phyloP scores from a whole-genome alignment of 768 basidiomycete genomes.

The Trametes punicea region DNA sequence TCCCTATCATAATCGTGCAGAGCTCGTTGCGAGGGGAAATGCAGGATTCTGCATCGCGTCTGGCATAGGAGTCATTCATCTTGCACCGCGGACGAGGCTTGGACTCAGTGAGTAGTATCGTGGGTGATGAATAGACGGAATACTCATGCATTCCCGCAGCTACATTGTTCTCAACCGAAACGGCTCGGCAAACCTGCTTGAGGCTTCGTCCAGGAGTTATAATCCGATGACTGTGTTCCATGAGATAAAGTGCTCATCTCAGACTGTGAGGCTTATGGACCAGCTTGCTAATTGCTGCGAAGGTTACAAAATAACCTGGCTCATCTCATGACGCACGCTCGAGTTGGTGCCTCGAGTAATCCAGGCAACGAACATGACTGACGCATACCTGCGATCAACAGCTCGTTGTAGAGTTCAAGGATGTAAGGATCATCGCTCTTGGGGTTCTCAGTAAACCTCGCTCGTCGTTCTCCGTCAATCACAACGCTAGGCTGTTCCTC shows the following conservation, averaged over 20 bases:
- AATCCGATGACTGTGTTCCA: slow-evolving; percentile 67
- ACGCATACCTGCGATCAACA: slow-evolving; percentile 25
- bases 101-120: slow-evolving; percentile 61
- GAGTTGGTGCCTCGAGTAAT: slow-evolving; percentile 42
- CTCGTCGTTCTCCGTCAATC: slow-evolving; percentile 55
- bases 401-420: slow-evolving; percentile 67
- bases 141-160: slow-evolving; percentile 34
- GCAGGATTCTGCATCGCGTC: slow-evolving; percentile 57
- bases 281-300: neutral
- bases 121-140: neutral
- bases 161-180: slow-evolving; percentile 76
- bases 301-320: slow-evolving; percentile 68
- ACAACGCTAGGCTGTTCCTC: slow-evolving; percentile 64
- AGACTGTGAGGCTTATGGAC: neutral
- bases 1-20: slow-evolving; percentile 6
- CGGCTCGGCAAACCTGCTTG: slow-evolving; percentile 69
- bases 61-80: slow-evolving; percentile 66
- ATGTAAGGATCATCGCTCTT: slow-evolving; percentile 70
- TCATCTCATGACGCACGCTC: slow-evolving; percentile 62
- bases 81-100: slow-evolving; percentile 79
- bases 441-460: slow-evolving; percentile 61
- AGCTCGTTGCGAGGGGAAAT: neutral
- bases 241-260: slow-evolving; percentile 62
- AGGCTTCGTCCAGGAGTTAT: slow-evolving; percentile 64
- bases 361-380: neutral